Evolutionary conservation across 2,329 filamentous ascomycete species (phyloP).

Genomic region (Orbilia oligospora): DNA sequence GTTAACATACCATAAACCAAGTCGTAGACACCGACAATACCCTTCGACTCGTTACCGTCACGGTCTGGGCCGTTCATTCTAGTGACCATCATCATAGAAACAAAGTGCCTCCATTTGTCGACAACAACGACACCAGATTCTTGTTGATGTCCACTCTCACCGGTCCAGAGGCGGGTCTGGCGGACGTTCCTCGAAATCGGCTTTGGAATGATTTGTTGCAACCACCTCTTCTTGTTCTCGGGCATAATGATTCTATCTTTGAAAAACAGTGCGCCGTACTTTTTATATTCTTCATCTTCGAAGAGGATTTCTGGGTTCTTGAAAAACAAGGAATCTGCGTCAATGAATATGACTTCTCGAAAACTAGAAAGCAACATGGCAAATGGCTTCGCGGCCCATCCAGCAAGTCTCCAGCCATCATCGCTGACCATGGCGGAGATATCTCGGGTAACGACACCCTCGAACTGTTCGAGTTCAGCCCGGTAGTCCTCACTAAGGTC

Average conservation of each 20-base stretch:
- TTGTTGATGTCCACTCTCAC: conserved; percentile 67
- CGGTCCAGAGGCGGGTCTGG: conserved; percentile 67
- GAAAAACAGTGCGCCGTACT: conserved; percentile 70
- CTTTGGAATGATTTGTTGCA: conserved; percentile 68
- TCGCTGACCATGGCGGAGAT: conserved; percentile 69
- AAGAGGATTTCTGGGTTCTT: conserved; percentile 68
- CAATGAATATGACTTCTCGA: conserved; percentile 70
- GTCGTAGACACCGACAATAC: conserved; percentile 69
- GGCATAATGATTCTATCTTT: conserved; percentile 69
- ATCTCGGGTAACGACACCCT: conserved; percentile 69
- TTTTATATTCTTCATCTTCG: conserved; percentile 67
- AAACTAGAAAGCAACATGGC: conserved; percentile 70
- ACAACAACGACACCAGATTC: conserved; percentile 70
- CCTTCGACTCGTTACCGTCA: conserved; percentile 66
- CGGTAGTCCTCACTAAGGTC: conserved; percentile 69
- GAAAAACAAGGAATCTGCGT: conserved; percentile 69
- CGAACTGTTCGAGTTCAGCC: conserved; percentile 67
- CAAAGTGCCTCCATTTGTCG: conserved; percentile 70
- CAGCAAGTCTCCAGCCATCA: conserved; percentile 68
- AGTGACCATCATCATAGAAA: conserved; percentile 68
- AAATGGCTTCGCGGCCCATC: conserved; percentile 70
- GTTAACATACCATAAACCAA: conserved; percentile 68
- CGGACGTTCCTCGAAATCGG: conserved; percentile 68
- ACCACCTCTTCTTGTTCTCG: conserved; percentile 66
- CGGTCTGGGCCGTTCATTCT: conserved; percentile 69